A percentile compares a stretch with the other conserved stretches of the same genome.
Conservation (phyloP, 2,329 filamentous ascomycete genomes). For the Arthrocladium fulminans region DNA sequence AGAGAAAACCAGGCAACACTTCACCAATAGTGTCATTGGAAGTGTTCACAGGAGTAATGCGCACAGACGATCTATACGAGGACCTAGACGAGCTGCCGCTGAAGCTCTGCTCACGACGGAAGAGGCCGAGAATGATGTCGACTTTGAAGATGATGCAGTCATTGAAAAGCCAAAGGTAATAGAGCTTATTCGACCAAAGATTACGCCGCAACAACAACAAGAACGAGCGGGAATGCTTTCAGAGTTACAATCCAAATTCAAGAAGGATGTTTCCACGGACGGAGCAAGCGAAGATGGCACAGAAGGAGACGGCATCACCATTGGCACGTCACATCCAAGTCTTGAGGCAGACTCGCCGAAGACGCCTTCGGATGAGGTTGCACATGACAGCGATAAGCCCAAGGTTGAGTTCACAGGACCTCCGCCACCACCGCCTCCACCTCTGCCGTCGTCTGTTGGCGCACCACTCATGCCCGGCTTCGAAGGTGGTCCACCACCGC, state of each 20-base stretch:
- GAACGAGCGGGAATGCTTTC: conserved; percentile 59
- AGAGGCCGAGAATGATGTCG: conserved; percentile 43
- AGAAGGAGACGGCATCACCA: conserved; percentile 57
- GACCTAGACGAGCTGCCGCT: conserved; percentile 31
- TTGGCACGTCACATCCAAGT: conserved; percentile 66
- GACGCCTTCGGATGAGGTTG: conserved; percentile 55
- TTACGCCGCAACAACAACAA: conserved; percentile 53
- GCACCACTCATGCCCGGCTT: conserved; percentile 30
- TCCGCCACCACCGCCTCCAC: conserved; percentile 34
- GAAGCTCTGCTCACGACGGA: conserved; percentile 30
- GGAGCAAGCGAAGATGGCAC: conserved; percentile 52
- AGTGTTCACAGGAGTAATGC: conserved; percentile 54
- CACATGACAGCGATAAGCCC: conserved; percentile 31
- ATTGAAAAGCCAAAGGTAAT: conserved; percentile 74
- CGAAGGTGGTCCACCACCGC: conserved; percentile 39
- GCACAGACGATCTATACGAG: conserved; percentile 26
- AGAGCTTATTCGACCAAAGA: conserved; percentile 64
- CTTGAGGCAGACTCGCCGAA: conserved; percentile 61
- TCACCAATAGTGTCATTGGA: conserved; percentile 65
- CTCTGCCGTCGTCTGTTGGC: conserved; percentile 28
- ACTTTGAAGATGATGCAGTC: conserved; percentile 50
- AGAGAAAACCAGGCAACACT: conserved; percentile 50
- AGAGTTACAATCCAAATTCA: conserved; percentile 68
- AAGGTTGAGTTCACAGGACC: conserved; percentile 23
- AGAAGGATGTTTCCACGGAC: conserved; percentile 52